Percentiles rank a stretch among this genome's conserved stretches.
Conservation (phyloP, 1,139 yeast genomes). For the Geotrichum candidum region DNA sequence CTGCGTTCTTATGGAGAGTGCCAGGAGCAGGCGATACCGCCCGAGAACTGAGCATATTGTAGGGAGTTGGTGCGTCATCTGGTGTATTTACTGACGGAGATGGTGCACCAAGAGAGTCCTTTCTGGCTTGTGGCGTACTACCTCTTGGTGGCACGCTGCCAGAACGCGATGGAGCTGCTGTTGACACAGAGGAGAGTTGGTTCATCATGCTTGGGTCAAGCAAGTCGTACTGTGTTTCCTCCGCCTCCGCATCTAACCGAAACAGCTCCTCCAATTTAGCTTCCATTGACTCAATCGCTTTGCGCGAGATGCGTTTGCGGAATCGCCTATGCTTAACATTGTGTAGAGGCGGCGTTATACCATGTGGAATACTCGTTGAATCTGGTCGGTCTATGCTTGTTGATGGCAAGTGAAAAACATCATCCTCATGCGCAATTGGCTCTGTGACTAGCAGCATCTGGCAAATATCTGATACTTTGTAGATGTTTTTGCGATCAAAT, state of each 20-base stretch:
- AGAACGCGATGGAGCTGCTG: slow-evolving; percentile 11
- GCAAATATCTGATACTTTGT: slow-evolving; percentile 78
- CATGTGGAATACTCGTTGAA: slow-evolving; percentile 58
- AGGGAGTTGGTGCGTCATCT: slow-evolving; percentile 29
- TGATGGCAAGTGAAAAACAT: slow-evolving; percentile 37
- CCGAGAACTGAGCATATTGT: slow-evolving; percentile 29
- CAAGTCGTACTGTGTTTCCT: slow-evolving; percentile 71
- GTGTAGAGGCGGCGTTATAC: slow-evolving; percentile 71
- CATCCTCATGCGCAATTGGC: slow-evolving; percentile 53
- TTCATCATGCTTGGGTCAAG: slow-evolving; percentile 45
- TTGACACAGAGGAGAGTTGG: slow-evolving; percentile 12
- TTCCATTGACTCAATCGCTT: slow-evolving; percentile 60
- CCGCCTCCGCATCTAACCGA: slow-evolving; percentile 74
- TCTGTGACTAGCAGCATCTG: slow-evolving; percentile 79
- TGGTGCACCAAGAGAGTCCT: not conserved
- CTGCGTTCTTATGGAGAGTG: slow-evolving; percentile 23
- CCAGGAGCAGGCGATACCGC: slow-evolving; percentile 23
- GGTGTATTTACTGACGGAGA: slow-evolving; percentile 4
- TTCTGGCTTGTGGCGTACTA: slow-evolving; percentile 4
- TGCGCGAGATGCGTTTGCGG: slow-evolving; percentile 45
- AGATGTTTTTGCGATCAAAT: slow-evolving; percentile 80
- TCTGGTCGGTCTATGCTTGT: slow-evolving; percentile 41
- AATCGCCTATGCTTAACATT: slow-evolving; percentile 51
- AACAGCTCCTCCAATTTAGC: slow-evolving; percentile 71
- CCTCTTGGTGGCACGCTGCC: slow-evolving; percentile 13